Evolutionary conservation across 2,329 filamentous ascomycete species (phyloP).

Genomic region (Ophiostoma australiae): DNA sequence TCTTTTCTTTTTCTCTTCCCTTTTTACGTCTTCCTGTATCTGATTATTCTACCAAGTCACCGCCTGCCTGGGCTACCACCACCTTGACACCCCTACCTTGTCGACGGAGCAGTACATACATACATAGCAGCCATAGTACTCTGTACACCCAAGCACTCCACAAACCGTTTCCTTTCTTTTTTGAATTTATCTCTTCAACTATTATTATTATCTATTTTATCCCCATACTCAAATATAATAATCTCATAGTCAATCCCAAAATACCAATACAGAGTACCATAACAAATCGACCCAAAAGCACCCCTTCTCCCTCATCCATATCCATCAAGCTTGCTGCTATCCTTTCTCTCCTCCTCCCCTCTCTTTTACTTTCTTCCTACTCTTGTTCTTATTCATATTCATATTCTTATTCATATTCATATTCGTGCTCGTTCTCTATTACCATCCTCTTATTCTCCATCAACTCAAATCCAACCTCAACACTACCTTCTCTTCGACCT

Average conservation of each 20-base stretch:
- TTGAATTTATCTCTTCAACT: background rate
- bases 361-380: constrained; percentile 6
- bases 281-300: constrained; percentile 22
- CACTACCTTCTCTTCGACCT: constrained; percentile 13
- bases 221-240: background rate
- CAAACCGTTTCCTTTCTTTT: constrained; percentile 24
- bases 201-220: background rate
- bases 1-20: background rate
- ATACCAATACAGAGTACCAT: background rate
- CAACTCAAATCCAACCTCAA: background rate
- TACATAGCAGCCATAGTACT: no score
- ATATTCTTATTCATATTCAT: background rate
- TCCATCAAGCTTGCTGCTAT: constrained; percentile 12
- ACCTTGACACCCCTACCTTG: background rate
- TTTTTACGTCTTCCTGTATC: background rate
- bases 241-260: background rate
- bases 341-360: background rate
- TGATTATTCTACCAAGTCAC: constrained; percentile 21
- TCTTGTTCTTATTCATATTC: constrained; percentile 14
- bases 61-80: constrained; percentile 24
- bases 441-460: background rate
- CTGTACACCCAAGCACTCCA: constrained; percentile 18
- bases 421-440: background rate
- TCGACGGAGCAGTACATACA: no score
- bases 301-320: constrained; percentile 20